Evolutionary conservation across 2,329 filamentous ascomycete genomes (phyloP).

Genomic region (Nothomitra cinnamomea): DNA sequence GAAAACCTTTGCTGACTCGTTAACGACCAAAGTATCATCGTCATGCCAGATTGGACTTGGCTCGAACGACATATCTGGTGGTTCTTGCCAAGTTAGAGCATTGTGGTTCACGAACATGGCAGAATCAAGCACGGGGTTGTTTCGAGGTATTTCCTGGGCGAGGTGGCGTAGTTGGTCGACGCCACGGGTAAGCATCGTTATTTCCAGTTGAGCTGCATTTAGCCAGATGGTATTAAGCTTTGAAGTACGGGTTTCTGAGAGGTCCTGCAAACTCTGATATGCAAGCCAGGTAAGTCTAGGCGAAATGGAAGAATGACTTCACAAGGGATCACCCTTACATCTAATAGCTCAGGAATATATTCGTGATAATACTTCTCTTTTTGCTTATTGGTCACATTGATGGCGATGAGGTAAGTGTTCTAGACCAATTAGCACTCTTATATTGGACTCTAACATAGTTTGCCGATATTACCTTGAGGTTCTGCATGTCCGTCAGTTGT

Average conservation of each 20-base stretch:
- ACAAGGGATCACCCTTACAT: constrained; percentile 48
- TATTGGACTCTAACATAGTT: neutral
- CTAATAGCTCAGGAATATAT: constrained; percentile 83
- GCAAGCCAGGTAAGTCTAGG: neutral
- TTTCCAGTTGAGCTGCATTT: constrained; percentile 62
- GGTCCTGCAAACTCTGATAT: constrained; percentile 56
- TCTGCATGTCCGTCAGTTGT: constrained; percentile 89
- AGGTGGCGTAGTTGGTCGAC: constrained; percentile 56
- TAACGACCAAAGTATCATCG: constrained; percentile 68
- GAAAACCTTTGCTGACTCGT: constrained; percentile 78
- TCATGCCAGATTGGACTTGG: constrained; percentile 96
- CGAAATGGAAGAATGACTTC: neutral
- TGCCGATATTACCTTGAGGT: constrained; percentile 44
- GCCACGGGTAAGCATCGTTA: constrained; percentile 58
- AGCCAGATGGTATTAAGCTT: constrained; percentile 80
- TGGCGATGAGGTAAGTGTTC: constrained; percentile 91
- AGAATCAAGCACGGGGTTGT: constrained; percentile 76
- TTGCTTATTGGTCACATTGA: constrained; percentile 93
- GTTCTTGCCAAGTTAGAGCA: constrained; percentile 64
- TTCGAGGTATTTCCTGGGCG: constrained; percentile 66
- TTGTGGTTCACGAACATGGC: constrained; percentile 98
- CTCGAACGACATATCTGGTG: constrained; percentile 71
- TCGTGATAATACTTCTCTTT: constrained; percentile 97
- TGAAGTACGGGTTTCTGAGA: constrained; percentile 73
- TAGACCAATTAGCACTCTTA: constrained; percentile 15